Evolutionary conservation across 2,329 filamentous ascomycete species (phyloP), one percentile per base, ranked within the genome.

Genomic region (Chlorencoelia australis): DNA sequence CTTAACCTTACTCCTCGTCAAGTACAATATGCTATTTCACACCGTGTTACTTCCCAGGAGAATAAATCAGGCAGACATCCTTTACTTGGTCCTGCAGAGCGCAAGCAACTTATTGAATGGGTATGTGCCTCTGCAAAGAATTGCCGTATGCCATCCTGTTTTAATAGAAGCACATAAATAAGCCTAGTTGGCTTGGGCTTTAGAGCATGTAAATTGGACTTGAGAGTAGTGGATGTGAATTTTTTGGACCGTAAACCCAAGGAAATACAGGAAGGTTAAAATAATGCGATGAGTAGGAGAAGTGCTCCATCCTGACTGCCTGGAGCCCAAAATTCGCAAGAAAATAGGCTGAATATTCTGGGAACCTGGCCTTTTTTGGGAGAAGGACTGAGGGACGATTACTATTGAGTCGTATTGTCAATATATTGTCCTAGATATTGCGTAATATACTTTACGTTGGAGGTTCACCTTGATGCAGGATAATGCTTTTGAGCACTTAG

Each of bases 241-340:
- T n/a, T n/a, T n/a, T n/a, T n/a, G n/a, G n/a, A n/a, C n/a, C n/a
- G 21, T 24, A 24, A 24, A 24, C 21, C 37, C 30, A 37, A 25
- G 26, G 39, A 41, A 11, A 27, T 11, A 24, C 21, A 24, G 11
- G 11, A 24, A 24, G 11, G 21, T 24, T 24, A 24, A 24, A 11
- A 11, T 24, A 24, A 24, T 11, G 21, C 21, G 21, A 24, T 11
- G 21, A 24, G 11, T 24, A 24, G 21, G 21, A 24, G 21, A 24
- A 24, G 21, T 24, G 11, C 11, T 24, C 11, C 11, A 24, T 24
- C 21, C 21, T 24, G 21, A 24, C 21, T 24, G 21, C 21, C 11
- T 24, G 21, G 21, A 24, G 11, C 21, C 21, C 21, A 24, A 24
- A 24, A 24, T 24, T 24, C 21, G 21, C 7, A 24, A 24, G 11